Evolutionary conservation across 352 stramenopile species (phyloP).

Genomic region (Phytophthora hibernalis): DNA sequence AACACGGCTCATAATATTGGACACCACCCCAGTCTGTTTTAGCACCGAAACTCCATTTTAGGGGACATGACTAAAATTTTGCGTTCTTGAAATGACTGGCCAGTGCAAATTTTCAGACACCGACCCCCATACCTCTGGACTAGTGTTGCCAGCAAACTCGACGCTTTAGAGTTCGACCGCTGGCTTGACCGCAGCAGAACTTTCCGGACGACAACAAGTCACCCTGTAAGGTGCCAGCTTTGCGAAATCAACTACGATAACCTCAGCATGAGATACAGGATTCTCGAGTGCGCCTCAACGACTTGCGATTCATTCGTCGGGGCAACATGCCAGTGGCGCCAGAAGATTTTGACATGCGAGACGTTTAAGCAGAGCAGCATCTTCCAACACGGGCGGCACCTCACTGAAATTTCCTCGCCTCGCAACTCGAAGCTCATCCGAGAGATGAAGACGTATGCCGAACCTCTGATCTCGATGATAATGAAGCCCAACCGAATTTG

Average conservation of each 20-base stretch:
- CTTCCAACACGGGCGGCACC: not conserved
- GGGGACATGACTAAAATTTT: too few species aligned
- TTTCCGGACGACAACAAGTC: not conserved
- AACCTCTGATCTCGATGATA: not conserved
- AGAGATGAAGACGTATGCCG: conserved; percentile 1
- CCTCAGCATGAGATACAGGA: conserved; percentile 2
- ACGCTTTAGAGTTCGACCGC: too few species aligned
- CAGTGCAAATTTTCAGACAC: too few species aligned
- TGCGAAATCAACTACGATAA: not conserved
- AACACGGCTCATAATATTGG: too few species aligned
- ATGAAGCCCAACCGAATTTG: not conserved
- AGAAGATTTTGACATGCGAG: not conserved
- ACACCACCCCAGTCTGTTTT: too few species aligned
- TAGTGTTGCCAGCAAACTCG: too few species aligned
- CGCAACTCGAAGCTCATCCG: not conserved
- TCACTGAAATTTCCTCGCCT: not conserved
- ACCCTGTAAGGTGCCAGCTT: not conserved
- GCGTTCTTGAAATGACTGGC: too few species aligned
- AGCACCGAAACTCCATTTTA: too few species aligned
- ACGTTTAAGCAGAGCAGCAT: not conserved
- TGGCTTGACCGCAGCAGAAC: not conserved
- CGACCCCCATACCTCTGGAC: too few species aligned
- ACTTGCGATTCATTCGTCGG: not conserved
- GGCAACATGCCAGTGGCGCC: not conserved
- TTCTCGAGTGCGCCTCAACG: conserved; percentile 1